A percentile compares a stretch with the other conserved stretches of the same genome.
Conservation (phyloP, 805 yeast species). For the Saturnispora quitensis region DNA sequence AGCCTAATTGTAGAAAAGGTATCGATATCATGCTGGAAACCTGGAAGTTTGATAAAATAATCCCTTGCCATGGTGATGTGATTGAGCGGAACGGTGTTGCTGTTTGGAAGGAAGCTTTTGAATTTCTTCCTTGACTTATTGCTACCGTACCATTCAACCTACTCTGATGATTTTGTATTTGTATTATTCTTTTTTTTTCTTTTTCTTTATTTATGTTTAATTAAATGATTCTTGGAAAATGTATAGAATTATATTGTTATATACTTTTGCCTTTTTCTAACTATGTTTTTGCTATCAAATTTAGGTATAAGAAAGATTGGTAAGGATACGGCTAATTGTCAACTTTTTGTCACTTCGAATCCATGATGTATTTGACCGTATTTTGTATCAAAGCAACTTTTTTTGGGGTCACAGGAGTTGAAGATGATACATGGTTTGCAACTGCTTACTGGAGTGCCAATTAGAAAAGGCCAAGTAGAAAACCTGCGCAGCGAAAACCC, state of each 20-base stretch:
- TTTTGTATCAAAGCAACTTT: too few species aligned
- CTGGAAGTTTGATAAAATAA: conserved; percentile 42
- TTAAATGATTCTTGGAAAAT: background rate
- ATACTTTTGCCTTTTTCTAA: too few species aligned
- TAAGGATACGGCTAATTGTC: too few species aligned
- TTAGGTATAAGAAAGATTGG: too few species aligned
- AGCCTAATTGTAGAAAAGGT: conserved; percentile 4
- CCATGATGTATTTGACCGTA: too few species aligned
- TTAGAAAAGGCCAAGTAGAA: too few species aligned
- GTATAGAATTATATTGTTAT: too few species aligned
- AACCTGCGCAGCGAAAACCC: too few species aligned
- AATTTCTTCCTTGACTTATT: conserved; percentile 14
- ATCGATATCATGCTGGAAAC: conserved; percentile 26
- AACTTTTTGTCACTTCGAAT: too few species aligned
- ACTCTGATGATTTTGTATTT: background rate
- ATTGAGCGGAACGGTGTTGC: conserved; percentile 33
- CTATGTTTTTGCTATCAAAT: background rate
- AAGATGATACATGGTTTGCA: too few species aligned
- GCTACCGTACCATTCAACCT: conserved; percentile 20
- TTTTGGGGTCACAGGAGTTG: too few species aligned
- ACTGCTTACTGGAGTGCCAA: too few species aligned
- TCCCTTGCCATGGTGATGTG: conserved; percentile 53
- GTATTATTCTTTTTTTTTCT: background rate
- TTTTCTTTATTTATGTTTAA: background rate
- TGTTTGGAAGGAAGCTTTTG: conserved; percentile 13